Evolutionary conservation across 306 rosid species (phyloP).

Genomic region (Quercus mongolica): DNA sequence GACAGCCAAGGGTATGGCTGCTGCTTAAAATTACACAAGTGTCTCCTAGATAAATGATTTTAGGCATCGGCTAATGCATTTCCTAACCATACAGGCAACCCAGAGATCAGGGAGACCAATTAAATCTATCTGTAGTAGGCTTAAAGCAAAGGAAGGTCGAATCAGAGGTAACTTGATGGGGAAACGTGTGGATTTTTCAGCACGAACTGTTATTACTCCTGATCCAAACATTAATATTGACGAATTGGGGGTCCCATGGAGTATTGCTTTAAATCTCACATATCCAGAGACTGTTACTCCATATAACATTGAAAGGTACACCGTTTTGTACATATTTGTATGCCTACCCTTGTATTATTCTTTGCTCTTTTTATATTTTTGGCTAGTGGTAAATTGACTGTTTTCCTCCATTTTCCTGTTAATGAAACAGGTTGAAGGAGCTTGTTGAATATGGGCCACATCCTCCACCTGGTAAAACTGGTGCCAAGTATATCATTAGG

Average conservation of each 20-base stretch:
- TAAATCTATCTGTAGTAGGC: slow-evolving; percentile 97
- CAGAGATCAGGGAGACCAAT: slow-evolving; percentile 99
- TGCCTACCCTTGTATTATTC: not conserved
- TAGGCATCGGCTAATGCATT: not conserved
- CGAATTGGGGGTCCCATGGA: slow-evolving; percentile 97
- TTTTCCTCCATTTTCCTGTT: not conserved
- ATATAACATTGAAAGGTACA: slow-evolving; percentile 88
- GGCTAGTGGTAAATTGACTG: not conserved
- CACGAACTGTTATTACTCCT: slow-evolving; percentile 96
- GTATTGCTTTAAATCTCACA: slow-evolving; percentile 92
- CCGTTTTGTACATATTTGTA: not conserved
- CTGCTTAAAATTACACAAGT: slow-evolving; percentile 18
- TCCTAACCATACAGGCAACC: slow-evolving; percentile 60
- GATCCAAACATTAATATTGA: slow-evolving; percentile 96
- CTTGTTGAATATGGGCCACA: slow-evolving; percentile 98
- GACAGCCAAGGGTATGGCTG: slow-evolving; percentile 84
- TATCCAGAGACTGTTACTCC: slow-evolving; percentile 99
- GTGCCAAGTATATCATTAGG: slow-evolving; percentile 97
- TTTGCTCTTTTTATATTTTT: not conserved
- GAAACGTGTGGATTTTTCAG: slow-evolving; percentile 96
- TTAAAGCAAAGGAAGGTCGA: slow-evolving; percentile 99
- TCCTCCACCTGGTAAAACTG: slow-evolving; percentile 99
- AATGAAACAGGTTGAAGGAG: slow-evolving; percentile 72
- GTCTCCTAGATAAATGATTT: not conserved
- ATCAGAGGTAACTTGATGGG: slow-evolving; percentile 99